Evolutionary conservation across 2,329 filamentous ascomycete species (phyloP).

Genomic region (Leptoxyphium fumago): DNA sequence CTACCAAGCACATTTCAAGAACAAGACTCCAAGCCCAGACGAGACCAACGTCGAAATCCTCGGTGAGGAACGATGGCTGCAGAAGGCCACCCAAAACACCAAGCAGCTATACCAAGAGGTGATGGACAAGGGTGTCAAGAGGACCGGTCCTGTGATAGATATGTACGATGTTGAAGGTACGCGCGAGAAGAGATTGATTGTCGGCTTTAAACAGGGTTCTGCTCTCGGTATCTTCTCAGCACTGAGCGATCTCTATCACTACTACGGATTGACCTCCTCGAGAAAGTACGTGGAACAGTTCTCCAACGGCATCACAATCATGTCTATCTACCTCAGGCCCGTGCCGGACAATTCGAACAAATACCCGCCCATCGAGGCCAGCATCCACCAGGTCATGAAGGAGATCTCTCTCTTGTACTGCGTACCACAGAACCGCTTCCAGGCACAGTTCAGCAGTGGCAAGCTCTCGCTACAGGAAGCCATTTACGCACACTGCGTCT

Average conservation of each 20-base stretch:
- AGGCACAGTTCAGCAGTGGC: slow-evolving; percentile 72
- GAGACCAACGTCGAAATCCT: slow-evolving; percentile 87
- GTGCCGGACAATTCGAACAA: slow-evolving; percentile 41
- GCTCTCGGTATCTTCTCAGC: slow-evolving; percentile 90
- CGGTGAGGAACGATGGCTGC: slow-evolving; percentile 83
- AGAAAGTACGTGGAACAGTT: slow-evolving; percentile 97
- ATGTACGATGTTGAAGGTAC: slow-evolving; percentile 90
- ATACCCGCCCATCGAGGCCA: slow-evolving; percentile 74
- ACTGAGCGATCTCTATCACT: slow-evolving; percentile 91
- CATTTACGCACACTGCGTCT: slow-evolving; percentile 92
- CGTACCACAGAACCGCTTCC: slow-evolving; percentile 93
- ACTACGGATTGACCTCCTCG: slow-evolving; percentile 92
- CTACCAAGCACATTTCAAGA: slow-evolving; percentile 85
- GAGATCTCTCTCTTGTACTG: slow-evolving; percentile 95
- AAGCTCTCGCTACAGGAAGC: slow-evolving; percentile 88
- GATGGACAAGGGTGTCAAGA: slow-evolving; percentile 66
- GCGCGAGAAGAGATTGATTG: slow-evolving; percentile 81
- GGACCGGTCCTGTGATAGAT: slow-evolving; percentile 91
- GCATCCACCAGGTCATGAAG: slow-evolving; percentile 98
- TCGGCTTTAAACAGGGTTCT: slow-evolving; percentile 87
- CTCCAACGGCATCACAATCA: slow-evolving; percentile 93
- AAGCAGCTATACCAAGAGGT: slow-evolving; percentile 92
- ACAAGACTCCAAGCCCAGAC: slow-evolving; percentile 53
- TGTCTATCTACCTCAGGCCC: slow-evolving; percentile 85
- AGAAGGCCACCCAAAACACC: slow-evolving; percentile 91